phyloP scores from a whole-genome alignment of 2,329 filamentous ascomycete species.

The Exophiala dermatitidis region DNA sequence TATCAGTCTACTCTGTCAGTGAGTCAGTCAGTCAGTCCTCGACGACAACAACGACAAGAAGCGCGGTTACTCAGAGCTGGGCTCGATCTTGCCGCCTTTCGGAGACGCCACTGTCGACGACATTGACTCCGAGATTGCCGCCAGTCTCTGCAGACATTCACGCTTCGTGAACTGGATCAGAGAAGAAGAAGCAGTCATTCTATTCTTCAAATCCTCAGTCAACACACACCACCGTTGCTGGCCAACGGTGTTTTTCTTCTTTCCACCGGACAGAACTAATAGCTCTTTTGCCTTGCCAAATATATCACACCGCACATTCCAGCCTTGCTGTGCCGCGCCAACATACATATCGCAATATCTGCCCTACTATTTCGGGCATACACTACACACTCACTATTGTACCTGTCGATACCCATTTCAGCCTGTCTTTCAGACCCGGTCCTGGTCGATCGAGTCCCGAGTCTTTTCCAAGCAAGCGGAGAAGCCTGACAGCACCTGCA shows the following conservation, averaged over 20 bases:
- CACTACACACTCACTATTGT: constrained; percentile 5
- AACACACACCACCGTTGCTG: constrained; percentile 23
- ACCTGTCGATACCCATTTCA: constrained; percentile 8
- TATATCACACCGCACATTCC: constrained; percentile 7
- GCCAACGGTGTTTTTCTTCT: constrained; percentile 20
- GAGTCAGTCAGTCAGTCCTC: background rate
- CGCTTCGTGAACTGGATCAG: background rate
- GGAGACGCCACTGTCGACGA: background rate
- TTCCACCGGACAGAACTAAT: constrained; percentile 15
- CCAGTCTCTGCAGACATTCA: constrained; percentile 17
- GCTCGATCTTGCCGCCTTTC: constrained; percentile 15
- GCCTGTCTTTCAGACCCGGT: background rate
- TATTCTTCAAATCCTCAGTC: constrained; percentile 9
- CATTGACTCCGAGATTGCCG: background rate
- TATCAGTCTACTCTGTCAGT: background rate
- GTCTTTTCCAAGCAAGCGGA: constrained; percentile 6
- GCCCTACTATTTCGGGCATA: constrained; percentile 2
- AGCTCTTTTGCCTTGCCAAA: constrained; percentile 16
- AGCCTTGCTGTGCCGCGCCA: constrained; percentile 19
- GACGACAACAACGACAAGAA: background rate
- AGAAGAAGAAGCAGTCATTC: constrained; percentile 8
- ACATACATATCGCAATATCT: constrained; percentile 4
- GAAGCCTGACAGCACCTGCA: constrained; percentile 1
- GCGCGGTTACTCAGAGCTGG: constrained; percentile 17
- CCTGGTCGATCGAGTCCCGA: background rate